Base-by-base conservation (phyloP, 202 grass and related monocot genomes). In the Musa balbisiana region DNA sequence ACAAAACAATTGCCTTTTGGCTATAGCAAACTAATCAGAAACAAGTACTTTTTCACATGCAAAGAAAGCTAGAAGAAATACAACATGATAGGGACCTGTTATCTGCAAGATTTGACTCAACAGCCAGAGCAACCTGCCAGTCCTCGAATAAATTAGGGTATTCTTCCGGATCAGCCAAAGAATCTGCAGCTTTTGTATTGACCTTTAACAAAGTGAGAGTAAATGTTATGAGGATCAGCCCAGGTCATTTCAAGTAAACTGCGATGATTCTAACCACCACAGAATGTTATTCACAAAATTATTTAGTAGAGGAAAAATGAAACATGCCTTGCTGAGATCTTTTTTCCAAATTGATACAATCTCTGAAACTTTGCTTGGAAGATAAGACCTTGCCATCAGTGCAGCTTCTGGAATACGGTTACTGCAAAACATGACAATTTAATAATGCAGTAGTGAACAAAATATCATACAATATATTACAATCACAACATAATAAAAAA, bases 71-170 rank as follows among this genome's bases (percentile, higher is more conserved):
- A 33, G 21, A 11, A 43, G 23, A 62, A 53, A 71, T 26, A 71
- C 51, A 15, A 80, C 27, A 63, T 71, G 15, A 73, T 2, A 64
- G 62, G 49, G 80, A 98, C 95, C 95, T 90, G 71, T 90, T 81
- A 5, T 84, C 58, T 24, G 87, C 72, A 79, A 90, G 22, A 75
- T 75, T 89, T 63, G 85, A 76, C 80, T 98, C 91, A 77, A 92
- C 87, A 73, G 81, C 75, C 78, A 98, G 87, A 73, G 95, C 91
- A 86, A 92, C 80, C 49, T 98, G 91, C 95, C 95, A 98, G 33
- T 98, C 89, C 4, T 92, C 91, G 80, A 98, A 98, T 79, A 98
- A 80, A 90, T 91, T 98, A 78, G 95, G 91, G 75, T 98, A 98
- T 76, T 98, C 91, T 49, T 83, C 78, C 79, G 94, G 94, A 86